phyloP scores from a whole-genome alignment of 2,329 filamentous ascomycete species.

The Talaromyces sp. region DNA sequence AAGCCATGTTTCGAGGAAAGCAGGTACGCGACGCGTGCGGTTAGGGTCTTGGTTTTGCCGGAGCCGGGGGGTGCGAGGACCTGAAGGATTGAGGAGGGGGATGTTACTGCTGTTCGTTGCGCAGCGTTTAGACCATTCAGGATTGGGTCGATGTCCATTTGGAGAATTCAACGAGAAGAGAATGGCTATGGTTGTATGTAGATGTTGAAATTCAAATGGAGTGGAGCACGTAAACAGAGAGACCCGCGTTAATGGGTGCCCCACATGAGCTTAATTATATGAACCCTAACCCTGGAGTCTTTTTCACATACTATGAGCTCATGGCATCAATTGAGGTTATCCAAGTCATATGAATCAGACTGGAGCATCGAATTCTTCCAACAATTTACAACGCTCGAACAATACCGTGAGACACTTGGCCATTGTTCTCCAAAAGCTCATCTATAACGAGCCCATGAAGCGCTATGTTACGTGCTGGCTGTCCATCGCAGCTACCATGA shows the following conservation, averaged over 20 bases:
- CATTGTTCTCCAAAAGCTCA: too few species aligned
- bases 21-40: constrained; percentile 86
- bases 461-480: too few species aligned
- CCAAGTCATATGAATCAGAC: too few species aligned
- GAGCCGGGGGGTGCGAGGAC: constrained; percentile 65
- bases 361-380: too few species aligned
- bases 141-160: constrained; percentile 59
- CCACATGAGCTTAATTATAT: background rate
- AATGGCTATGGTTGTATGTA: background rate
- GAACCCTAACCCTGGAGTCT: background rate
- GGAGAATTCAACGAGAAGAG: background rate
- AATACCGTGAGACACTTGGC: too few species aligned
- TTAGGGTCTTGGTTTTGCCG: constrained; percentile 94
- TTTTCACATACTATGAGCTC: too few species aligned
- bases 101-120: constrained; percentile 64
- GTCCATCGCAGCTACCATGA: too few species aligned
- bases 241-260: background rate
- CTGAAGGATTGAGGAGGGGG: constrained; percentile 58
- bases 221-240: constrained; percentile 10
- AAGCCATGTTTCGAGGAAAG: constrained; percentile 60
- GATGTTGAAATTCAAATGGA: background rate
- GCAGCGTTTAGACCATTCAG: constrained; percentile 64
- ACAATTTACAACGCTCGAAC: too few species aligned
- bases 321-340: too few species aligned
- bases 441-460: too few species aligned